These are phyloP conservation scores for Pestalotiopsis sp. DNA, from an alignment of 2,329 filamentous ascomycete genomes.

Conservation along the genomic window DNA sequence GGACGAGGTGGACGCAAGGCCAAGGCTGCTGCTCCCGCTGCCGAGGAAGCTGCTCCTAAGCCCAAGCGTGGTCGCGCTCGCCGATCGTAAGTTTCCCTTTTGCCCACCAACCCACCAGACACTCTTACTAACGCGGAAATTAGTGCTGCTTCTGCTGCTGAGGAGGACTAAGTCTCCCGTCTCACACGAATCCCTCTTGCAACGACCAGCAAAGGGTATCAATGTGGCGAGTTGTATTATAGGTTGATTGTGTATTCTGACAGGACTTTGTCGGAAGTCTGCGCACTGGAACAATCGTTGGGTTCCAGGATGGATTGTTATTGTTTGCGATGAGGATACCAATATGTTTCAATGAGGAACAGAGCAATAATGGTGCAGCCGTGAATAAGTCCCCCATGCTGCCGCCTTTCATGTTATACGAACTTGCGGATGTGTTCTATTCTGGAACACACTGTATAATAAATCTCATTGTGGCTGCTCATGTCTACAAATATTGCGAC, in stretches of 20 bases:
- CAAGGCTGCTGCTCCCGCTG: slow-evolving; percentile 10
- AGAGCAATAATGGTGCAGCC: neutral
- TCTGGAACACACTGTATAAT: too few relatives aligned
- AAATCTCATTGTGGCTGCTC: too few relatives aligned
- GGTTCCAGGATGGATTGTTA: neutral
- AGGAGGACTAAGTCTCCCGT: neutral
- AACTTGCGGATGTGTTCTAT: too few relatives aligned
- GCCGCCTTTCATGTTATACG: neutral
- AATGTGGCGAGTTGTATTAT: neutral
- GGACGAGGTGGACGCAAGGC: slow-evolving; percentile 25
- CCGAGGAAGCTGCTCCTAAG: slow-evolving; percentile 1
- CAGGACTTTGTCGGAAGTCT: neutral
- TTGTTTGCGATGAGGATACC: slow-evolving; percentile 1
- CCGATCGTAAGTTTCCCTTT: slow-evolving; percentile 9
- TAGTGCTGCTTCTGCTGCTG: slow-evolving; percentile 1
- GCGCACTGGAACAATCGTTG: neutral
- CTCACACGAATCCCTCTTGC: neutral
- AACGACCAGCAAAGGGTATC: neutral
- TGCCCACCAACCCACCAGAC: neutral
- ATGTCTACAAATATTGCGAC: too few relatives aligned
- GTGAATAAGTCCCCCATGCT: neutral
- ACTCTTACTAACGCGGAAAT: neutral
- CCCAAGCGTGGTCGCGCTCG: slow-evolving; percentile 11
- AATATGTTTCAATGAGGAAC: slow-evolving; percentile 3
- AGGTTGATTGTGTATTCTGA: neutral